phyloP scores from a whole-genome alignment of 768 basidiomycete species.

The Mycena venus region DNA sequence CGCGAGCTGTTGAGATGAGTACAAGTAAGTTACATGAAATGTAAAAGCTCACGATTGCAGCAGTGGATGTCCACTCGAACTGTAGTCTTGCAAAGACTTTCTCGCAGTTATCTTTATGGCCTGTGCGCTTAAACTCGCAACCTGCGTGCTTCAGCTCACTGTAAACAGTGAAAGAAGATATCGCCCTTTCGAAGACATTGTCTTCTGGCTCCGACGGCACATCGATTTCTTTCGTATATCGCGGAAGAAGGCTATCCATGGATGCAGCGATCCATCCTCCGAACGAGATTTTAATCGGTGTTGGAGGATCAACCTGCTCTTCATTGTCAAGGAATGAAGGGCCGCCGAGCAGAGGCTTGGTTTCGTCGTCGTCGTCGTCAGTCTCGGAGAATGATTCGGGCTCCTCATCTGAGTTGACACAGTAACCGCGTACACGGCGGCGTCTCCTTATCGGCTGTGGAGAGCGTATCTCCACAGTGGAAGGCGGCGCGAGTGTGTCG shows the following conservation, averaged over 20 bases:
- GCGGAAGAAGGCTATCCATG: constrained; percentile 48
- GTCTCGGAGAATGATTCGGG: constrained; percentile 40
- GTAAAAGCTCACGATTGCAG: constrained; percentile 64
- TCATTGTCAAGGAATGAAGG: constrained; percentile 41
- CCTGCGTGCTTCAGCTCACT: constrained; percentile 63
- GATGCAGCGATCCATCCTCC: constrained; percentile 51
- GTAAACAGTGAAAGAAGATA: constrained; percentile 71
- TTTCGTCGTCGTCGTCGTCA: constrained; percentile 39
- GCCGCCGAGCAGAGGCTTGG: constrained; percentile 18
- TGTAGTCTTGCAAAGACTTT: constrained; percentile 60
- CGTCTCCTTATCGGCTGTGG: constrained; percentile 41
- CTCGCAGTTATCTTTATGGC: constrained; percentile 68
- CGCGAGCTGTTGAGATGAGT: constrained; percentile 57
- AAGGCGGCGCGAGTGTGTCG: constrained; percentile 28
- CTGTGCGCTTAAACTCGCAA: no score
- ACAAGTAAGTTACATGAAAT: neutral
- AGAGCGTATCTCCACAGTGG: constrained; percentile 28
- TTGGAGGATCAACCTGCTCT: neutral
- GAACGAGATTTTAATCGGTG: constrained; percentile 27
- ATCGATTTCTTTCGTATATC: constrained; percentile 57
- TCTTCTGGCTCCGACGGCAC: constrained; percentile 42
- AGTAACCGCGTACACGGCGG: constrained; percentile 53
- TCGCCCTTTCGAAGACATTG: constrained; percentile 49
- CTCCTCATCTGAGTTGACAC: constrained; percentile 59
- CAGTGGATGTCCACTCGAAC: constrained; percentile 76